A percentile compares a stretch with the other conserved stretches of the same genome.
Evolutionary conservation across 2,329 filamentous ascomycete species (phyloP).

Genomic region (Lecanoromycetidae sp.): DNA sequence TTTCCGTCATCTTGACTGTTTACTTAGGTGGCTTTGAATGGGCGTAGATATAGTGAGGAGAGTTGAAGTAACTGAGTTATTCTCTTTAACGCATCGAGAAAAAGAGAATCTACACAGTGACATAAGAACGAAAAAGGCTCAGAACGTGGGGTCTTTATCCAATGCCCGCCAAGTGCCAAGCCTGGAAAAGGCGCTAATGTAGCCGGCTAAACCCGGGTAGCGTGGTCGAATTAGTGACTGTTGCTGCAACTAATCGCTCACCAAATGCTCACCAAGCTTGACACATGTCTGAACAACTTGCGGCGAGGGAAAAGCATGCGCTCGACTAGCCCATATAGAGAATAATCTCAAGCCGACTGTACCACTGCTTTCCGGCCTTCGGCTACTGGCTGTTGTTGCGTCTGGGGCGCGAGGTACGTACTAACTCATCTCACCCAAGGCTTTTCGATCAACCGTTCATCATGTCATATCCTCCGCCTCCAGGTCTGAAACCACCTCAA

Average conservation of each 20-base stretch:
- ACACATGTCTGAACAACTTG: neutral
- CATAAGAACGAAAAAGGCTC: neutral
- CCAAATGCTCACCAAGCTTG: no score
- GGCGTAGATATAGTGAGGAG: neutral
- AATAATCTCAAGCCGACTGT: no score
- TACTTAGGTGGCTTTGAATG: neutral
- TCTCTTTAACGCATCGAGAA: constrained; percentile 18
- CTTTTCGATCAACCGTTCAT: constrained; percentile 36
- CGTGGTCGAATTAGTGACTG: no score
- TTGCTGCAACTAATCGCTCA: neutral
- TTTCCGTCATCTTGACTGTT: constrained; percentile 29
- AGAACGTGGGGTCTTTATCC: neutral
- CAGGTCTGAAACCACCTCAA: constrained; percentile 49
- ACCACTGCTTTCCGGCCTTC: no score
- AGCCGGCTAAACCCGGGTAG: no score
- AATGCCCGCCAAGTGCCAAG: neutral
- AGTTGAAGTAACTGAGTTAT: constrained; percentile 3
- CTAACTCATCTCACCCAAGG: constrained; percentile 20
- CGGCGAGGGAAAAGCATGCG: neutral
- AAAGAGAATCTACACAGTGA: constrained; percentile 11
- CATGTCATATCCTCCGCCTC: constrained; percentile 79
- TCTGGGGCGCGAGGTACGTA: constrained; percentile 19
- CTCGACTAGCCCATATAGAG: neutral
- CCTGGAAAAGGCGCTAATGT: no score
- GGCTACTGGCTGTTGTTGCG: constrained; percentile 2